Evolutionary conservation across 805 yeast species (phyloP).

Genomic region (Candida sonorensis): DNA sequence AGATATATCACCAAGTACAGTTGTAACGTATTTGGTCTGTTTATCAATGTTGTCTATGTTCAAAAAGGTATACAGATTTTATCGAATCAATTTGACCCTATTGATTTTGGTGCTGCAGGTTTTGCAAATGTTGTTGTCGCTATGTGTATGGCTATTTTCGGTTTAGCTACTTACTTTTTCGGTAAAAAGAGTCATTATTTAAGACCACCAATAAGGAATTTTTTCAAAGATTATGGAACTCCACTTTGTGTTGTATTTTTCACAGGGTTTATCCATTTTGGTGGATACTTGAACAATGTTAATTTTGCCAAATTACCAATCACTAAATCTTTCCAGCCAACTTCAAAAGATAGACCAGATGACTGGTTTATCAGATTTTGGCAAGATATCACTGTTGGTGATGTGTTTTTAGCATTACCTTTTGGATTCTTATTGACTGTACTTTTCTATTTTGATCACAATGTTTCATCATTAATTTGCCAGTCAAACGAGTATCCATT

Average conservation of each 20-base stretch:
- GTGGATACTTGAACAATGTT: conserved; percentile 60
- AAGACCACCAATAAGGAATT: conserved; percentile 51
- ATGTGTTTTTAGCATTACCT: conserved; percentile 86
- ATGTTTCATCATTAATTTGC: conserved; percentile 88
- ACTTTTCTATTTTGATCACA: conserved; percentile 91
- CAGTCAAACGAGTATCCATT: conserved; percentile 78
- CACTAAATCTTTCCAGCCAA: conserved; percentile 70
- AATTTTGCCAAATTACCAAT: conserved; percentile 60
- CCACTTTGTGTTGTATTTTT: conserved; percentile 82
- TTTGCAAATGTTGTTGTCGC: conserved; percentile 73
- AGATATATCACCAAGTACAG: conserved; percentile 73
- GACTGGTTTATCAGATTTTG: conserved; percentile 81
- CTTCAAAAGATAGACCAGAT: conserved; percentile 40
- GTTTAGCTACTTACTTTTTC: conserved; percentile 50
- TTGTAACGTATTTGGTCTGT: conserved; percentile 90
- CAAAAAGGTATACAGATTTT: conserved; percentile 88
- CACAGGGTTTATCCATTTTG: conserved; percentile 90
- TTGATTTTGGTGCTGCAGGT: conserved; percentile 25
- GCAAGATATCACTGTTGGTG: conserved; percentile 57
- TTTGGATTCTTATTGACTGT: conserved; percentile 82
- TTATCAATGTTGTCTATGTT: conserved; percentile 80
- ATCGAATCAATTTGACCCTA: conserved; percentile 53
- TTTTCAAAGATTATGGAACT: conserved; percentile 80
- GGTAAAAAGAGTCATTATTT: conserved; percentile 61
- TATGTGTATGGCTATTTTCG: conserved; percentile 68